phyloP scores from a whole-genome alignment of 148 eudicot species.

The Fagopyrum tataricum region DNA sequence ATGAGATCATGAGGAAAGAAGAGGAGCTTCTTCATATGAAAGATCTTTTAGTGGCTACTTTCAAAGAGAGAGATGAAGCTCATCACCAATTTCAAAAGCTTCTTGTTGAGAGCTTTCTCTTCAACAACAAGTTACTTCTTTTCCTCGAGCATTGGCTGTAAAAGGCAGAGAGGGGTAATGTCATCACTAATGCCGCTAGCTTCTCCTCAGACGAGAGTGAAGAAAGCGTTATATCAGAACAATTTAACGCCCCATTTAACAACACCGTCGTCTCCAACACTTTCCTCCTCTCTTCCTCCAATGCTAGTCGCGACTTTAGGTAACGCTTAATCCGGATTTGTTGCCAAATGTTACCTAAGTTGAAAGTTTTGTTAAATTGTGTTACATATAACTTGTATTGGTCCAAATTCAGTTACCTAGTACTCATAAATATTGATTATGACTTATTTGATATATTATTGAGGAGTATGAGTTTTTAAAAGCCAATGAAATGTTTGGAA shows the following conservation, averaged over 20 bases:
- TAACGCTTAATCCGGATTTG: neutral
- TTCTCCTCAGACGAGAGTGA: constrained; percentile 29
- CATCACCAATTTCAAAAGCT: constrained; percentile 45
- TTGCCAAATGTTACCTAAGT: too few relatives aligned
- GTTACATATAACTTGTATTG: too few relatives aligned
- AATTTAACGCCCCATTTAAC: neutral
- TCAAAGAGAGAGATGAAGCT: constrained; percentile 72
- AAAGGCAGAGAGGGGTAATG: constrained; percentile 18
- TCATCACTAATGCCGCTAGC: constrained; percentile 16
- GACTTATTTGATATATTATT: too few relatives aligned
- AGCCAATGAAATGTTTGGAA: too few relatives aligned
- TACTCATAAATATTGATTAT: too few relatives aligned
- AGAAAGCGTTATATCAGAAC: constrained; percentile 24
- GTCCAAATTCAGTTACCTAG: too few relatives aligned
- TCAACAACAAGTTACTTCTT: constrained; percentile 28
- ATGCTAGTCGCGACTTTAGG: constrained; percentile 29
- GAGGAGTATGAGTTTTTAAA: too few relatives aligned
- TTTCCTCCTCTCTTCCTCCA: constrained; percentile 20
- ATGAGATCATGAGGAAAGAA: constrained; percentile 70
- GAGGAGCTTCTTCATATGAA: constrained; percentile 59
- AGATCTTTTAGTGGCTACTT: constrained; percentile 36
- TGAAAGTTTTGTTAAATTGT: too few relatives aligned
- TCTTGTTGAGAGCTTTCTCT: constrained; percentile 33
- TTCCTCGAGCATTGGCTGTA: neutral
- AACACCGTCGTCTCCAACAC: constrained; percentile 6